A percentile compares a stretch with the other conserved stretches of the same genome.
These are phyloP conservation scores for Penicillium psychrofluorescens DNA, from an alignment of 495 filamentous ascomycete genomes.

Conservation along the genomic window DNA sequence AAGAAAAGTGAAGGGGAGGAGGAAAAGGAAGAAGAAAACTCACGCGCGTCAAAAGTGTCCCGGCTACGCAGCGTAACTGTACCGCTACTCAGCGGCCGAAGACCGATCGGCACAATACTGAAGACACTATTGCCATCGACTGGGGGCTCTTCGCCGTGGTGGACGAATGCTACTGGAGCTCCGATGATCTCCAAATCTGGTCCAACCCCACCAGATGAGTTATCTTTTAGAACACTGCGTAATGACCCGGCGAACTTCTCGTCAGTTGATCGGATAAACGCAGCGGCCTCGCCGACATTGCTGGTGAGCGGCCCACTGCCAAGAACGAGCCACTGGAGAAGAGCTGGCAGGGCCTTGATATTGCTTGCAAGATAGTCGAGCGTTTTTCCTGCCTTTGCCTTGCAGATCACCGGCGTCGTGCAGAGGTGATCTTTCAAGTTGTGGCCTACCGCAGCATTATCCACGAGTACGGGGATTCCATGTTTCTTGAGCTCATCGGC, in stretches of 20 bases:
- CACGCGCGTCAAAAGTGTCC: slow-evolving; percentile 13
- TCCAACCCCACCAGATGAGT: slow-evolving; percentile 5
- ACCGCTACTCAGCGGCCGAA: slow-evolving; percentile 14
- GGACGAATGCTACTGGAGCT: slow-evolving; percentile 14
- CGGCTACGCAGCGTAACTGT: slow-evolving; percentile 11
- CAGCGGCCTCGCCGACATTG: slow-evolving; percentile 16
- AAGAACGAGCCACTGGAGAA: slow-evolving; percentile 9
- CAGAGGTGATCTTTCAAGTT: slow-evolving; percentile 27
- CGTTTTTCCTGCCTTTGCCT: slow-evolving; percentile 10
- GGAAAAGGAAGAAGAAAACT: background rate
- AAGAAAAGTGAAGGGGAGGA: background rate
- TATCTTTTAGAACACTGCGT: slow-evolving; percentile 1
- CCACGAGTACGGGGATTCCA: slow-evolving; percentile 7
- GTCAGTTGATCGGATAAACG: slow-evolving; percentile 11
- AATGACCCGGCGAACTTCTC: slow-evolving; percentile 2
- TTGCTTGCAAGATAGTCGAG: slow-evolving; percentile 14
- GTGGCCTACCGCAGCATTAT: slow-evolving; percentile 7
- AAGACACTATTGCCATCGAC: slow-evolving; percentile 9
- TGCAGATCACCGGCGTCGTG: slow-evolving; percentile 14
- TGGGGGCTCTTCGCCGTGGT: slow-evolving; percentile 14
- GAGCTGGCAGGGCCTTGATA: slow-evolving; percentile 10
- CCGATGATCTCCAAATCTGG: slow-evolving; percentile 18
- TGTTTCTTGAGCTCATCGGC: slow-evolving; percentile 22
- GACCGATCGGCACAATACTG: slow-evolving; percentile 7
- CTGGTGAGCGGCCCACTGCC: slow-evolving; percentile 14